phyloP scores from a whole-genome alignment of 768 basidiomycete species.

The Grammothele lineata region DNA sequence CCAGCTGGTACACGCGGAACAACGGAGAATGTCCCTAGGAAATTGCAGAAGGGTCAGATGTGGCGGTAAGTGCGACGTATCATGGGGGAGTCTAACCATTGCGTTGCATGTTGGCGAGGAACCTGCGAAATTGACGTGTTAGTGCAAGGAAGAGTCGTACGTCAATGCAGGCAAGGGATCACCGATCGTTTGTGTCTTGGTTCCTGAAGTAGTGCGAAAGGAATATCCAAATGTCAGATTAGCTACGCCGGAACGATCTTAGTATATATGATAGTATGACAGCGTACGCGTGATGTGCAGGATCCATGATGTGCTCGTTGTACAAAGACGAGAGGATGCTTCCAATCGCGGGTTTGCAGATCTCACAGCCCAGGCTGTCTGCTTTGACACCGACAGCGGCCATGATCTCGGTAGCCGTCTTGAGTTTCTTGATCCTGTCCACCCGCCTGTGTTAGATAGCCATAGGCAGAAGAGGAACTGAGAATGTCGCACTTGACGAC shows the following conservation, averaged over 20 bases:
- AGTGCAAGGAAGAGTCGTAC: too few species aligned
- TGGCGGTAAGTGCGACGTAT: neutral
- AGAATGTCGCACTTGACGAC: constrained; percentile 39
- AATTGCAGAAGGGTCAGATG: neutral
- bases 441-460: neutral
- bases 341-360: constrained; percentile 68
- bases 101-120: constrained; percentile 69
- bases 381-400: constrained; percentile 40
- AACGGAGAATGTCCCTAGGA: constrained; percentile 57
- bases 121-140: constrained; percentile 29
- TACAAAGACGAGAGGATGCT: constrained; percentile 46
- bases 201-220: constrained; percentile 27
- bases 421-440: constrained; percentile 52
- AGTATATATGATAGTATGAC: neutral
- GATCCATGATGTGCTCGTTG: constrained; percentile 64
- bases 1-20: constrained; percentile 70
- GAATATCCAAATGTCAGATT: too few species aligned
- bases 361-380: constrained; percentile 60
- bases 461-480: neutral
- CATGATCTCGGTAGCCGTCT: constrained; percentile 54
- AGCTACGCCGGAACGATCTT: too few species aligned
- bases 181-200: constrained; percentile 66
- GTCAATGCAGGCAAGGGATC: neutral
- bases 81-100: constrained; percentile 44
- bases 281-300: constrained; percentile 48